A percentile compares a stretch with the other conserved stretches of the same genome.
These are phyloP conservation scores for Ceratobasidium sp. DNA, from an alignment of 1,284 basidiomycete genomes.

Conservation along the genomic window DNA sequence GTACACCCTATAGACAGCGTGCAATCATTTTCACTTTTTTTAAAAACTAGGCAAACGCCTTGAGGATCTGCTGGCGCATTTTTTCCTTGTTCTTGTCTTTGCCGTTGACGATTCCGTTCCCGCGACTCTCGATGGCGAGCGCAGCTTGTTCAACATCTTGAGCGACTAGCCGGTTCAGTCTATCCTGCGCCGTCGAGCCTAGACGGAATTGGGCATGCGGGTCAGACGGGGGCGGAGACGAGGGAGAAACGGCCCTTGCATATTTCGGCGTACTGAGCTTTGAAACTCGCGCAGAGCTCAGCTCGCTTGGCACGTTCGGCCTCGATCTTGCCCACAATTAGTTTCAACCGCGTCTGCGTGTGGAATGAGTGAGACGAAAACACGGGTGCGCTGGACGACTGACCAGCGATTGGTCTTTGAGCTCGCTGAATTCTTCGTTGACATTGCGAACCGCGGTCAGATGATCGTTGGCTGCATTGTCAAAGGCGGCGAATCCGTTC, in stretches of 20 bases:
- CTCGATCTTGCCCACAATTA: slow-evolving; percentile 14
- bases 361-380: not conserved
- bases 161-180: slow-evolving; percentile 9
- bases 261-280: slow-evolving; percentile 29
- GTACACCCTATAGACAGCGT: slow-evolving; percentile 39
- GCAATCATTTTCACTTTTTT: slow-evolving; percentile 14
- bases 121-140: slow-evolving; percentile 9
- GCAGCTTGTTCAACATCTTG: slow-evolving; percentile 29
- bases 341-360: slow-evolving; percentile 21
- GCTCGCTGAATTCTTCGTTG: slow-evolving; percentile 21
- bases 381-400: not conserved
- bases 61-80: slow-evolving; percentile 39
- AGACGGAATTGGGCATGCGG: not conserved
- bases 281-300: slow-evolving; percentile 39
- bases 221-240: not conserved
- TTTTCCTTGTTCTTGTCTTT: slow-evolving; percentile 40
- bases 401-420: slow-evolving; percentile 40
- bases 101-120: slow-evolving; percentile 25
- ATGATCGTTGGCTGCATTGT: slow-evolving; percentile 11
- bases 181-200: slow-evolving; percentile 10
- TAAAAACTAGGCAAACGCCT: slow-evolving; percentile 26
- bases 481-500: slow-evolving; percentile 20
- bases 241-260: slow-evolving; percentile 8
- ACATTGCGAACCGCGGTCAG: not conserved
- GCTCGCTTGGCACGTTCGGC: slow-evolving; percentile 18